These are phyloP conservation scores for Saksenaea oblongispora DNA, from an alignment of 371 early-diverging fungal species.

Conservation along the genomic window DNA sequence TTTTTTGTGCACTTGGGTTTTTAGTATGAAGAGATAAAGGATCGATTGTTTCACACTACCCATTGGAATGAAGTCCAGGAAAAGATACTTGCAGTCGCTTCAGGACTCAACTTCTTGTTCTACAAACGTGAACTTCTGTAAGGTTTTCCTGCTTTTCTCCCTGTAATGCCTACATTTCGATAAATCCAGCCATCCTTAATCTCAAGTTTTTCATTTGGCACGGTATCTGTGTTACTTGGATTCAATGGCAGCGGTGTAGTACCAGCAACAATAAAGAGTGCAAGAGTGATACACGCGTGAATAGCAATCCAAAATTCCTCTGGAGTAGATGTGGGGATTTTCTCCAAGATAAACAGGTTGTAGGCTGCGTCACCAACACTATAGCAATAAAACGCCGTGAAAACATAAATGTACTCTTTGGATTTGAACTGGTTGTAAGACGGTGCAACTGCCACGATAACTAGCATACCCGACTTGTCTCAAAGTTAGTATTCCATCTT, in stretches of 20 bases:
- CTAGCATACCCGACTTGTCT: neutral
- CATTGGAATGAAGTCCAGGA: constrained; percentile 44
- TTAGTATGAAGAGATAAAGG: neutral
- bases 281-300: neutral
- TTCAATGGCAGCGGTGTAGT: constrained; percentile 31
- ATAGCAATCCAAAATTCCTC: neutral
- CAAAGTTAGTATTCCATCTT: neutral
- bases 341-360: neutral
- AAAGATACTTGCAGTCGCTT: constrained; percentile 36
- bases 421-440: neutral
- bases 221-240: constrained; percentile 27
- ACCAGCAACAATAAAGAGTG: constrained; percentile 12
- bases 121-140: constrained; percentile 6
- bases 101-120: constrained; percentile 31
- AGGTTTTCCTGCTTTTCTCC: neutral
- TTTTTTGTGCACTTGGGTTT: neutral
- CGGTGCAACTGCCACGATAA: neutral
- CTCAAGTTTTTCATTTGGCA: constrained; percentile 27
- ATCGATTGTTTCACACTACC: constrained; percentile 21
- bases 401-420: neutral
- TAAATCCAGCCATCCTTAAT: constrained; percentile 22
- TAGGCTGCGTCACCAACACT: neutral
- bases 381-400: neutral
- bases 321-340: no score
- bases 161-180: constrained; percentile 17